Percentiles rank a stretch among this genome's conserved stretches.
phyloP scores from a whole-genome alignment of 352 stramenopile species.

The Labyrinthula sp. region DNA sequence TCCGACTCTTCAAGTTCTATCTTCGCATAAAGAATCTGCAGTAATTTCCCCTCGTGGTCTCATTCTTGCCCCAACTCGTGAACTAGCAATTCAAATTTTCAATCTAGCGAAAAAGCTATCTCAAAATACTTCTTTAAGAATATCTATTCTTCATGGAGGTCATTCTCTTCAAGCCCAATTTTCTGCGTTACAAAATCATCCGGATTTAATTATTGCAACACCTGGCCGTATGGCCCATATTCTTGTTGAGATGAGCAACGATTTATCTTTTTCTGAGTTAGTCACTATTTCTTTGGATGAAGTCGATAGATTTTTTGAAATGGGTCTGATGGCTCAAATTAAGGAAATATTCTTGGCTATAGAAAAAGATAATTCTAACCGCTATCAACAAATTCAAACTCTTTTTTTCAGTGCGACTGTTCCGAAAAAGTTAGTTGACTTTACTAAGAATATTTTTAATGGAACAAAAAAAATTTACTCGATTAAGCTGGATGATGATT shows the following conservation, averaged over 20 bases:
- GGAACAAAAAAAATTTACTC: conserved; percentile 85
- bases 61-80: conserved; percentile 81
- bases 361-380: too few relatives aligned
- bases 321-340: conserved; percentile 94
- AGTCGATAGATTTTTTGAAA: conserved; percentile 96
- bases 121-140: conserved; percentile 67
- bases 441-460: conserved; percentile 86
- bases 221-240: conserved; percentile 76
- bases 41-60: conserved; percentile 54
- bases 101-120: conserved; percentile 47
- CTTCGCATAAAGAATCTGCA: conserved; percentile 64
- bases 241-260: conserved; percentile 46
- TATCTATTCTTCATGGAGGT: conserved; percentile 78
- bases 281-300: conserved; percentile 90
- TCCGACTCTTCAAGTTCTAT: conserved; percentile 68
- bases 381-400: conserved; percentile 48
- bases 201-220: conserved; percentile 77
- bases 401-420: conserved; percentile 86
- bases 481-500: conserved; percentile 89
- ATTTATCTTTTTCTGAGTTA: conserved; percentile 69
- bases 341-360: conserved; percentile 35
- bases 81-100: conserved; percentile 93
- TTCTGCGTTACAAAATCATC: conserved; percentile 66
- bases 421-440: conserved; percentile 86
- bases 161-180: conserved; percentile 97